Percentiles rank a stretch among this genome's conserved stretches.
phyloP scores from a whole-genome alignment of 352 stramenopile species.

The Phytophthora tentaculata region DNA sequence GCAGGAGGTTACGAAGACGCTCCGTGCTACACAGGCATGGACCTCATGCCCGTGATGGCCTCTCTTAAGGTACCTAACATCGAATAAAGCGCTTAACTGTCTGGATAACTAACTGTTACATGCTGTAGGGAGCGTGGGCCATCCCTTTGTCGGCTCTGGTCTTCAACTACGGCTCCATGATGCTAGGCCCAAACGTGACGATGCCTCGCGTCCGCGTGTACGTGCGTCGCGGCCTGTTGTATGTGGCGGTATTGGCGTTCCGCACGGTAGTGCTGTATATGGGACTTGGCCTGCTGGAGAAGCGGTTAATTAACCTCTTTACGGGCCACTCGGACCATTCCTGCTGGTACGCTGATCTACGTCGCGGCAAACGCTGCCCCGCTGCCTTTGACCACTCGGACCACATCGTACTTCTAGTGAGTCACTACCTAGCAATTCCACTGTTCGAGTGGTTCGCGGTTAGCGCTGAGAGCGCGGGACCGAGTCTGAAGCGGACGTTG shows the following conservation, averaged over 20 bases:
- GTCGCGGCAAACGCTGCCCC: slow-evolving; percentile 56
- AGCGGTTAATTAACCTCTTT: slow-evolving; percentile 44
- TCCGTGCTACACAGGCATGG: slow-evolving; percentile 79
- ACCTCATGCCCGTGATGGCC: slow-evolving; percentile 52
- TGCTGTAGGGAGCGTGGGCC: slow-evolving; percentile 61
- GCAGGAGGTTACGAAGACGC: slow-evolving; percentile 24
- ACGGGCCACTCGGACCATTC: slow-evolving; percentile 34
- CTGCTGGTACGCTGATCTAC: slow-evolving; percentile 72
- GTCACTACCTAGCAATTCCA: slow-evolving; percentile 73
- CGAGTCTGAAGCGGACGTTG: slow-evolving; percentile 55
- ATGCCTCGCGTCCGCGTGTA: slow-evolving; percentile 60
- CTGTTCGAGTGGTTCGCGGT: slow-evolving; percentile 84
- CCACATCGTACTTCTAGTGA: slow-evolving; percentile 77
- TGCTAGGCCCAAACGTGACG: slow-evolving; percentile 56
- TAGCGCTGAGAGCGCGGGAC: slow-evolving; percentile 46
- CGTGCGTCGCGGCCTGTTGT: slow-evolving; percentile 62
- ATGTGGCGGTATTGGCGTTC: slow-evolving; percentile 65
- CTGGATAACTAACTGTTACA: neutral
- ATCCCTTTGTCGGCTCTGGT: slow-evolving; percentile 63
- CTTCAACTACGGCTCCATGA: slow-evolving; percentile 76
- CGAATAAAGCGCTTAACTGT: neutral
- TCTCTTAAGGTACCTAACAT: slow-evolving; percentile 43
- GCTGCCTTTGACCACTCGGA: slow-evolving; percentile 79
- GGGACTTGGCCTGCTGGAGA: slow-evolving; percentile 60
- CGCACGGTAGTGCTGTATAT: slow-evolving; percentile 77